Conservation (phyloP, 169 alveolate species). For the Cryptosporidium viatorum region DNA sequence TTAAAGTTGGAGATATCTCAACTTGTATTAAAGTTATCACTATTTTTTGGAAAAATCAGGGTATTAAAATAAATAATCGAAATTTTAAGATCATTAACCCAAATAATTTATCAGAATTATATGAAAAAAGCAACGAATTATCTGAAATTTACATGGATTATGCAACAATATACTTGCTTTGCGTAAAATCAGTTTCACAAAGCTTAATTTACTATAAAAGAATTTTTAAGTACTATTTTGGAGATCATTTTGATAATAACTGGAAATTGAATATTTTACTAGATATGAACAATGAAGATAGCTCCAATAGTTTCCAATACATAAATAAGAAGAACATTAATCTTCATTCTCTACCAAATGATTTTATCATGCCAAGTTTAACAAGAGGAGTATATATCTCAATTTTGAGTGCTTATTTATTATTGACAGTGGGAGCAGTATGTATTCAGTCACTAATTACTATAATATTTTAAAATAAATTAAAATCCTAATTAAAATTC, state of each 20-base stretch:
- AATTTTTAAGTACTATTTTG: not conserved
- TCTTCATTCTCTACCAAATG: conserved; percentile 64
- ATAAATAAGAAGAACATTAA: conserved; percentile 25
- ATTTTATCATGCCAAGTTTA: conserved; percentile 8
- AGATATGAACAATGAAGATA: conserved; percentile 25
- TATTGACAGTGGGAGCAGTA: conserved; percentile 21
- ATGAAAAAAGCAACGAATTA: conserved; percentile 20
- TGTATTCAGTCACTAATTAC: conserved; percentile 12
- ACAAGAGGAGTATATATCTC: conserved; percentile 25
- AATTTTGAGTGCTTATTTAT: conserved; percentile 1
- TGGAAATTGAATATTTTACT: conserved; percentile 10
- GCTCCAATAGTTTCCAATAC: conserved; percentile 52
- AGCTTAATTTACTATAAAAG: conserved; percentile 28
- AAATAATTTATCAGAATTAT: conserved; percentile 5
- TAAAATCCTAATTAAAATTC: conserved; percentile 11
- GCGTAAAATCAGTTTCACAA: conserved; percentile 35
- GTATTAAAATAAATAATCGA: conserved; percentile 26
- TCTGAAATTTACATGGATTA: conserved; percentile 52
- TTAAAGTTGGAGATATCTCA: conserved; percentile 17
- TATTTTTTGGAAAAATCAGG: conserved; percentile 43
- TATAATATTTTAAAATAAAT: conserved; percentile 21
- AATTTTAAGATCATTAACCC: conserved; percentile 26
- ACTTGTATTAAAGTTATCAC: conserved; percentile 51
- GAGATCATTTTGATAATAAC: not conserved
- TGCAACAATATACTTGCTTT: conserved; percentile 48